Evolutionary conservation across 75 land plant species (phyloP).

Genomic region (Ceratopteris richardii): DNA sequence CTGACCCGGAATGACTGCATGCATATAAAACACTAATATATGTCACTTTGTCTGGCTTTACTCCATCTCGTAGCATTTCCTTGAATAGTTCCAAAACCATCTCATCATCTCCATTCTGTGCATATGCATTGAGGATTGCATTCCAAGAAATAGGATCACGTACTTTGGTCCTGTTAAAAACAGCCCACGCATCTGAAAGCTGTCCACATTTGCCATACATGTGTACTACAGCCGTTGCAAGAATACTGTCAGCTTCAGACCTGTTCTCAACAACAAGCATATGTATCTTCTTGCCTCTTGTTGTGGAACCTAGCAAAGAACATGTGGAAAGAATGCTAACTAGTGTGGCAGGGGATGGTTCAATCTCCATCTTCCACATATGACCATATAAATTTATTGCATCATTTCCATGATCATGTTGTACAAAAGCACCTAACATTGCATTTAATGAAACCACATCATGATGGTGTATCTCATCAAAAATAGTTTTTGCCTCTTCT

Average conservation of each 20-base stretch:
- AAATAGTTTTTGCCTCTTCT: constrained; percentile 4
- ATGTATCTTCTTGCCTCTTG: constrained; percentile 49
- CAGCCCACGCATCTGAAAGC: constrained; percentile 5
- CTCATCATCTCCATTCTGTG: constrained; percentile 11
- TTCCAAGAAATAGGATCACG: constrained; percentile 12
- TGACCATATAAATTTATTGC: constrained; percentile 14
- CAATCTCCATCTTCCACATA: constrained; percentile 8
- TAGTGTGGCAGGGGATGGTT: constrained; percentile 4
- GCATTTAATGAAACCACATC: constrained; percentile 17
- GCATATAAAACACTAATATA: constrained; percentile 50
- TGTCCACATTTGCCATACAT: constrained; percentile 16
- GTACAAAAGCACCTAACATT: constrained; percentile 16
- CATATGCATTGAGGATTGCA: constrained; percentile 12
- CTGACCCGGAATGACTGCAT: constrained; percentile 67
- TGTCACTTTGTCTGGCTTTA: constrained; percentile 24
- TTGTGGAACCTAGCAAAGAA: constrained; percentile 40
- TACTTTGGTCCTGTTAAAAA: constrained; percentile 3
- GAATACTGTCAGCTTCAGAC: constrained; percentile 13
- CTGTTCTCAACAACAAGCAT: constrained; percentile 24
- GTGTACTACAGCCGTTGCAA: constrained; percentile 12
- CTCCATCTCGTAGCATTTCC: constrained; percentile 2
- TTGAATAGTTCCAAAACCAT: constrained; percentile 7
- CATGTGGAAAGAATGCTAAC: constrained; percentile 13
- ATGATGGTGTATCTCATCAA: constrained; percentile 5
- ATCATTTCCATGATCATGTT: constrained; percentile 12